These are phyloP conservation scores for Ogataea pini DNA, from an alignment of 805 yeast species.

Conservation along the genomic window DNA sequence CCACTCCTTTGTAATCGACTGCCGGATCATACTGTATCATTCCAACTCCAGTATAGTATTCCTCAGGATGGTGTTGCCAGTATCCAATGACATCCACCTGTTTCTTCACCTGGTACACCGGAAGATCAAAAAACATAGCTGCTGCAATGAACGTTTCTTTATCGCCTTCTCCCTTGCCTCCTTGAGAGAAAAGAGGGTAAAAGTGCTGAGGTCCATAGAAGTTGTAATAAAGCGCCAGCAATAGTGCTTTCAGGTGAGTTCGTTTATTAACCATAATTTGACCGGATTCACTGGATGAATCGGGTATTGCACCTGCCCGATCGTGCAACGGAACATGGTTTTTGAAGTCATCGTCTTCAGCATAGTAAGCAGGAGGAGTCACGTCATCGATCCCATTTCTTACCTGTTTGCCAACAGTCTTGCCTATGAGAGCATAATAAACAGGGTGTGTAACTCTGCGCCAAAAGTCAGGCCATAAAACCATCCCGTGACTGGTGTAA, in stretches of 20 bases:
- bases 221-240: constrained; percentile 54
- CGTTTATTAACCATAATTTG: constrained; percentile 51
- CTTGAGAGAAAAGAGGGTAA: constrained; percentile 50
- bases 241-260: constrained; percentile 47
- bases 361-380: constrained; percentile 26
- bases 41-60: constrained; percentile 49
- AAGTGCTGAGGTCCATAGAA: constrained; percentile 50
- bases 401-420: constrained; percentile 36
- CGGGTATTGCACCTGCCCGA: constrained; percentile 52
- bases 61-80: constrained; percentile 29
- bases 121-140: constrained; percentile 42
- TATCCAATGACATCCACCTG: constrained; percentile 53
- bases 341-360: constrained; percentile 12
- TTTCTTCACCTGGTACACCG: constrained; percentile 51
- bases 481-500: constrained; percentile 49
- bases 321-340: constrained; percentile 48
- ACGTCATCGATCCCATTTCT: constrained; percentile 33
- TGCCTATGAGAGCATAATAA: constrained; percentile 47
- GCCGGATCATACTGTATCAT: constrained; percentile 60
- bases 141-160: constrained; percentile 61
- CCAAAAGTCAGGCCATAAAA: constrained; percentile 66
- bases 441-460: constrained; percentile 54
- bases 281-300: constrained; percentile 57
- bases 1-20: constrained; percentile 36
- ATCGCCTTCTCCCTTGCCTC: constrained; percentile 56